phyloP scores from a whole-genome alignment of 2,329 filamentous ascomycete species.

The Davidsoniella australis region DNA sequence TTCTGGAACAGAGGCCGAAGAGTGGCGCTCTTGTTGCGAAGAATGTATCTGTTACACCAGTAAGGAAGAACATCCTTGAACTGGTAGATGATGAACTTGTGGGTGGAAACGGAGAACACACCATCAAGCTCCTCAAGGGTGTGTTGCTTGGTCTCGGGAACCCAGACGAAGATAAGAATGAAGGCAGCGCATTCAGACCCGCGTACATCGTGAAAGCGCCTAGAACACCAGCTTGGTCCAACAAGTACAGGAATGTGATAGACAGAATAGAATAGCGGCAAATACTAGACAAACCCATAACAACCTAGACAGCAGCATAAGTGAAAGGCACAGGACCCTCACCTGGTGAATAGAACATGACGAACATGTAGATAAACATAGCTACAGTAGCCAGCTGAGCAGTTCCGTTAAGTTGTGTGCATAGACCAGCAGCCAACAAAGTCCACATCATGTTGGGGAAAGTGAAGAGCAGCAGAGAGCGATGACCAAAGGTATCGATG shows the following conservation, averaged over 20 bases:
- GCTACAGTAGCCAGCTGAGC: conserved; percentile 37
- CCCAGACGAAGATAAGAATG: conserved; percentile 36
- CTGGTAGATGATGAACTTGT: conserved; percentile 26
- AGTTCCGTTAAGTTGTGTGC: conserved; percentile 22
- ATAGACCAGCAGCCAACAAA: conserved; percentile 27
- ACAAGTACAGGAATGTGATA: conserved; percentile 33
- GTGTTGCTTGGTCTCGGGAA: conserved; percentile 42
- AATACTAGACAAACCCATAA: conserved; percentile 45
- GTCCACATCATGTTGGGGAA: conserved; percentile 51
- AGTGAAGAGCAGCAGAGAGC: conserved; percentile 44
- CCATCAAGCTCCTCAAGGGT: conserved; percentile 34
- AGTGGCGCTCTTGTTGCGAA: conserved; percentile 11
- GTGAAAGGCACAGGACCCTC: conserved; percentile 44
- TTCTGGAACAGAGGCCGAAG: conserved; percentile 10
- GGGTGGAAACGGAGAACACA: conserved; percentile 27
- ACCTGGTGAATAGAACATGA: conserved; percentile 47
- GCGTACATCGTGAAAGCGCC: conserved; percentile 34
- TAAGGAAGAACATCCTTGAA: conserved; percentile 22
- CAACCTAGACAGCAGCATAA: conserved; percentile 44
- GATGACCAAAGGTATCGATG: conserved; percentile 49
- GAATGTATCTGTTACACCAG: conserved; percentile 20
- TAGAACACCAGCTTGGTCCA: conserved; percentile 15
- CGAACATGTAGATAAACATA: conserved; percentile 48
- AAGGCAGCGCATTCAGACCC: conserved; percentile 35
- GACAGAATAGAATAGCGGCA: conserved; percentile 33